A percentile compares a stretch with the other conserved stretches of the same genome.
These are phyloP conservation scores for Mycena floridula DNA, from an alignment of 768 basidiomycete species.

Conservation along the genomic window DNA sequence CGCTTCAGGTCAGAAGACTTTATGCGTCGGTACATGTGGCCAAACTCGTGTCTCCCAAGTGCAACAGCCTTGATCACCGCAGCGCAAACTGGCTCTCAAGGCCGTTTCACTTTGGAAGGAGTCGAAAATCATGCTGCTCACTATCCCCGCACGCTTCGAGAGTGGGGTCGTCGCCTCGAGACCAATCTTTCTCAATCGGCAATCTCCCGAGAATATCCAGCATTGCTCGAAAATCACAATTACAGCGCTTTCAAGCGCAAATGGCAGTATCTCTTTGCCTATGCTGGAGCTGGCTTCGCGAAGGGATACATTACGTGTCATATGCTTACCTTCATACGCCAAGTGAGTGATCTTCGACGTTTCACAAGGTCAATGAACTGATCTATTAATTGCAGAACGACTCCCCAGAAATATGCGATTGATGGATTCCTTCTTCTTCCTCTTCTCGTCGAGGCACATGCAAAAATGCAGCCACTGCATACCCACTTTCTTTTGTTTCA, in stretches of 20 bases:
- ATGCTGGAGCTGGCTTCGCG: conserved; percentile 74
- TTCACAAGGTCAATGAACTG: not conserved
- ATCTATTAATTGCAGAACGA: conserved; percentile 35
- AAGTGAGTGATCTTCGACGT: conserved; percentile 32
- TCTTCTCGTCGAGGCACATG: not conserved
- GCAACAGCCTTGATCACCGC: conserved; percentile 76
- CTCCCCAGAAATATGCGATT: conserved; percentile 43
- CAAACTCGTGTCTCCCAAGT: conserved; percentile 82
- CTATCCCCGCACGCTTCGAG: conserved; percentile 89
- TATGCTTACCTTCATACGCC: conserved; percentile 70
- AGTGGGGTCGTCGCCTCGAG: conserved; percentile 80
- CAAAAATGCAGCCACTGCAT: not conserved
- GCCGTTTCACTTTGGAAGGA: conserved; percentile 74
- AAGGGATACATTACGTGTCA: conserved; percentile 80
- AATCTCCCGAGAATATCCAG: conserved; percentile 54
- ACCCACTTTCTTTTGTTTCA: not conserved
- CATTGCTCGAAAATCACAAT: conserved; percentile 45
- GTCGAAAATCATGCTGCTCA: conserved; percentile 85
- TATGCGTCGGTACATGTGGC: conserved; percentile 88
- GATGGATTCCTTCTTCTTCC: conserved; percentile 9
- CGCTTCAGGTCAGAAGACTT: conserved; percentile 64
- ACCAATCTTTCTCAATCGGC: conserved; percentile 54
- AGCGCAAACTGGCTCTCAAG: conserved; percentile 62
- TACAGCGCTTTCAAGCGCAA: conserved; percentile 73
- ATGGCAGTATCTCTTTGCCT: conserved; percentile 81